Conservation (phyloP, 495 filamentous ascomycete genomes). For the Penicillium taxi region DNA sequence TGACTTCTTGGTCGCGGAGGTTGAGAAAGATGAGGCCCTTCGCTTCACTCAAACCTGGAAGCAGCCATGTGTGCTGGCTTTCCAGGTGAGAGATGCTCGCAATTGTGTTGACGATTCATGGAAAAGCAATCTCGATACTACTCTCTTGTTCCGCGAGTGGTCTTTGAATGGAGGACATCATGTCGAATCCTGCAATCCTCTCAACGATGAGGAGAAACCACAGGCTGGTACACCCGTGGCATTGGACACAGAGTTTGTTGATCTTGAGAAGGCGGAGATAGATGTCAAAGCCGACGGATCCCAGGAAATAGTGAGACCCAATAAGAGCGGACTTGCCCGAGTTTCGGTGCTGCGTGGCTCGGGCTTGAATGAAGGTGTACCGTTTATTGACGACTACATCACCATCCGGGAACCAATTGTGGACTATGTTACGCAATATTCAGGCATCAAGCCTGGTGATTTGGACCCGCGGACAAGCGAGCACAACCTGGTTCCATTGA, state of each 20-base stretch:
- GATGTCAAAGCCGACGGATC: conserved; percentile 88
- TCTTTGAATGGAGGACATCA: conserved; percentile 44
- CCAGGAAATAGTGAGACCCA: conserved; percentile 76
- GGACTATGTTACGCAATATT: conserved; percentile 89
- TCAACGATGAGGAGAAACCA: conserved; percentile 61
- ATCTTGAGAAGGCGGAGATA: conserved; percentile 81
- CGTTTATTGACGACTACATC: conserved; percentile 98
- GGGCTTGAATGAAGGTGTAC: conserved; percentile 64
- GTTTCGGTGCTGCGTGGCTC: conserved; percentile 79
- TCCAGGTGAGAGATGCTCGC: conserved; percentile 66
- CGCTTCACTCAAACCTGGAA: conserved; percentile 88
- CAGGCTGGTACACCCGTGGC: conserved; percentile 66
- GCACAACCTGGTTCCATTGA: conserved; percentile 78
- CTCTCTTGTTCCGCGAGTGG: conserved; percentile 69
- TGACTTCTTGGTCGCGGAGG: conserved; percentile 84
- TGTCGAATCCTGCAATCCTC: conserved; percentile 44
- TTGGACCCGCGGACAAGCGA: conserved; percentile 63
- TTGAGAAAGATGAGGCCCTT: conserved; percentile 72
- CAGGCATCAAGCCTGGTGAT: conserved; percentile 79
- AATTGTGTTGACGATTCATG: conserved; percentile 75
- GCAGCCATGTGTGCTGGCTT: conserved; percentile 75
- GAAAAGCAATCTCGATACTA: conserved; percentile 76
- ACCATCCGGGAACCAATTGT: conserved; percentile 83
- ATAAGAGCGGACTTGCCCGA: conserved; percentile 73
- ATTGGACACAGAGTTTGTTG: conserved; percentile 93